Percentiles rank a stretch among this genome's conserved stretches.
Conservation (phyloP, 2,329 filamentous ascomycete genomes). For the Xylaria multiplex region DNA sequence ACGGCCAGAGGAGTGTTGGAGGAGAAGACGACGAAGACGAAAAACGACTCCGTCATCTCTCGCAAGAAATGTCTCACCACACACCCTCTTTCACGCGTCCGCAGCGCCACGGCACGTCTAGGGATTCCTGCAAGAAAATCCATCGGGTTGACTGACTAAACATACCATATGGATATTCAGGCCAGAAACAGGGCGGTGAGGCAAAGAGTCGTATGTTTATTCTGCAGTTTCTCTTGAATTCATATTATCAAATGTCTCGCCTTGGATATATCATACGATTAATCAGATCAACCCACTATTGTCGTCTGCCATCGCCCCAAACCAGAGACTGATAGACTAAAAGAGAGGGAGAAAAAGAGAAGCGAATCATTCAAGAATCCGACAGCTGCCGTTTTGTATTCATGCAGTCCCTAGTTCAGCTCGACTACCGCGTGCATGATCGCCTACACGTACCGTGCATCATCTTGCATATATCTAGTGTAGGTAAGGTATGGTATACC, state of each 20-base stretch:
- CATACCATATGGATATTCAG: slow-evolving; percentile 5
- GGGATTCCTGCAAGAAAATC: neutral
- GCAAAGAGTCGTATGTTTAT: slow-evolving; percentile 25
- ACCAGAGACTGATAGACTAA: too few species aligned
- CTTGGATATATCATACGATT: slow-evolving; percentile 28
- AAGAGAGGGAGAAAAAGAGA: neutral
- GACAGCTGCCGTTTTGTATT: slow-evolving; percentile 10
- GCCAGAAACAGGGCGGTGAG: neutral
- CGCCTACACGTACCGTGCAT: slow-evolving; percentile 31
- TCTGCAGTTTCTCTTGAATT: neutral
- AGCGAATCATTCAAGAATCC: neutral
- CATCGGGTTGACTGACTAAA: slow-evolving; percentile 3
- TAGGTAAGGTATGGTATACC: neutral
- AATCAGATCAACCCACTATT: slow-evolving; percentile 18
- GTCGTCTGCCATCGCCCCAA: neutral
- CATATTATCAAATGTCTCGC: slow-evolving; percentile 17
- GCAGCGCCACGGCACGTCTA: slow-evolving; percentile 5
- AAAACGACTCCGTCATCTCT: neutral
- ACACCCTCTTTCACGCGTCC: slow-evolving; percentile 4
- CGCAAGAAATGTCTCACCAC: slow-evolving; percentile 26
- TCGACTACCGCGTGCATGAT: slow-evolving; percentile 31
- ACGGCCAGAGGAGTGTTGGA: neutral
- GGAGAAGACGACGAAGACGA: neutral
- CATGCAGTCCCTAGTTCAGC: slow-evolving; percentile 26
- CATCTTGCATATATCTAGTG: slow-evolving; percentile 37